A percentile compares a stretch with the other conserved stretches of the same genome.
These are phyloP conservation scores for Aspergillus fischeri DNA, from an alignment of 2,329 filamentous ascomycete genomes.

Conservation along the genomic window DNA sequence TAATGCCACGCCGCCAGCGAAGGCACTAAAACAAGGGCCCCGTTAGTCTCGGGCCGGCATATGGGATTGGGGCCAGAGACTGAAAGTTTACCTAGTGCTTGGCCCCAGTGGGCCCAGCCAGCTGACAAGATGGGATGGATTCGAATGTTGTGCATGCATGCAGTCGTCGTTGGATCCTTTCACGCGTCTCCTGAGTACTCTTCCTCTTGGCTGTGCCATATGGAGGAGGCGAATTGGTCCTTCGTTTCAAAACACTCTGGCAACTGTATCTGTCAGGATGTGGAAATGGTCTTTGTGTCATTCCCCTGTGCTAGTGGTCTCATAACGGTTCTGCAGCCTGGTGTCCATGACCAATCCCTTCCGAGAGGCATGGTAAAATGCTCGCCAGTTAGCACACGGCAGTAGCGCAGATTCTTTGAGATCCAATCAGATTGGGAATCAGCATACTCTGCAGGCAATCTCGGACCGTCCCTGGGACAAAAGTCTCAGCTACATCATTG, in stretches of 20 bases:
- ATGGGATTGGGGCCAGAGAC: slow-evolving; percentile 6
- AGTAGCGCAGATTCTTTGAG: not conserved
- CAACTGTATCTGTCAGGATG: not conserved
- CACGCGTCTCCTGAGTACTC: not conserved
- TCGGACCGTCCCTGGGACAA: not conserved
- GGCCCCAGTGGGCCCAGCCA: not conserved
- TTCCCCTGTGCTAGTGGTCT: not conserved
- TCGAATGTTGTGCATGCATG: slow-evolving; percentile 16
- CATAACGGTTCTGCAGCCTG: not conserved
- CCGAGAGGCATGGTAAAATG: not conserved
- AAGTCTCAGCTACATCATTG: slow-evolving; percentile 20
- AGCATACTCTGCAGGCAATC: not conserved
- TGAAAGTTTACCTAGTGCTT: slow-evolving; percentile 4
- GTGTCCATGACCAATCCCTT: too few species aligned
- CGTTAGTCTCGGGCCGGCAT: slow-evolving; percentile 6
- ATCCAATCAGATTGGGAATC: not conserved
- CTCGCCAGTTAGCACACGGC: not conserved
- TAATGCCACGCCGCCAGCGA: not conserved
- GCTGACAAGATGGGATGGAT: slow-evolving; percentile 2
- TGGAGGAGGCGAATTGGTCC: not conserved
- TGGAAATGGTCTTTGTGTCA: not conserved
- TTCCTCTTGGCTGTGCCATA: not conserved
- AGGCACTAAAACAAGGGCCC: slow-evolving; percentile 5
- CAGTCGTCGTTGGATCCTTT: slow-evolving; percentile 6
- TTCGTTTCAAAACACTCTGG: not conserved